Base-by-base conservation (phyloP, 176 grass and related monocot species). In the Aegilops tauschii region DNA sequence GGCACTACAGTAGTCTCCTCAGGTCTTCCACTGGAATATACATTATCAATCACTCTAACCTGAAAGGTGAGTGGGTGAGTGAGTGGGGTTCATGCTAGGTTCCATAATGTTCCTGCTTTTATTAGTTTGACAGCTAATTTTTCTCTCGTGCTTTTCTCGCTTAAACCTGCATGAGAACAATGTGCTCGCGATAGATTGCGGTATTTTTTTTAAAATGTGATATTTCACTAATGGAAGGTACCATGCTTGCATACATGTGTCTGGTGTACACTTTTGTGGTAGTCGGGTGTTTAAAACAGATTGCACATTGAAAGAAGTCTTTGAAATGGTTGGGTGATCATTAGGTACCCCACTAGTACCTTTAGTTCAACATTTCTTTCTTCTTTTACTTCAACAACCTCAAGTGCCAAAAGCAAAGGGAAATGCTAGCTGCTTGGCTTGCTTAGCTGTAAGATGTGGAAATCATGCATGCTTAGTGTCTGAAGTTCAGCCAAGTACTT, bases 11-110 rank as follows among this genome's bases (percentile, higher is more conserved):
- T 59, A 69, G 29, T 61, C n/a, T 65, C 30, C 18, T 75, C 69
- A 25, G 61, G 87, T 88, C 81, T 73, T 73, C 76, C 6, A 66
- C 12, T 83, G 18, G 17, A 44, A 20, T 69, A 37, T 65, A 49
- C 45, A 13, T 10, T 47, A 65, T 17, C n/a, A 79, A 36, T 37
- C 76, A 11, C 14, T 31, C 23, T 52, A 7, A 78, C 18, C 52
- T 61, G 30, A 78, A 78, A 61, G 76, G 9, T 21, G 50, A 58
- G 50, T 12, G 50, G 34, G 50, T 59, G 75, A 31, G 47, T 36
- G 50, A 32, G 49, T 36, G 50, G 49, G 73, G 67, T 44, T 14
- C 21, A 73, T 73, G 70, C 21, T 44, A 14, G 70, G 50, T 56
- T 37, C 18, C 76, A 78, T 61, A 58, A 78, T 25, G 52, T 23